Base-by-base conservation (phyloP, 345 rosid genomes). In the Brassica incana region DNA sequence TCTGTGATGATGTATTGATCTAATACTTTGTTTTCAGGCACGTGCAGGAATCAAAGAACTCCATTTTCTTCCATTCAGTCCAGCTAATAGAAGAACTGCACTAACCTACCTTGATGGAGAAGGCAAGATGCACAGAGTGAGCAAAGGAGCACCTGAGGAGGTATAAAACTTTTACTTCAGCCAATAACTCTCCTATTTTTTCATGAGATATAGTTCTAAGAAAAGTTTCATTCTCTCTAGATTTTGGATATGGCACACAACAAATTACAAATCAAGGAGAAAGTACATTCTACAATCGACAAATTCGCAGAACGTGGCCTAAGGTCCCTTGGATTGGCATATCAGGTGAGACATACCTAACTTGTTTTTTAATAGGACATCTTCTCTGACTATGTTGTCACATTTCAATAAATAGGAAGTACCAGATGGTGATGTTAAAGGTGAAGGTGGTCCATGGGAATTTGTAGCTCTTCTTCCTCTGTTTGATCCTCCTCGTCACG, bases 71-170 rank as follows among this genome's bases (percentile, higher is more conserved):
- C 99, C 97, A 27, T 92, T 91, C 72, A 95, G 91, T 86, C 99
- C 95, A 65, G 91, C 99, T 36, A 94, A 95, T 64, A 95, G 93
- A 85, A 89, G 97, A 85, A 95, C 99, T 54, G 94, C 97, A 32
- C 85, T 94, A 27, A 89, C 97, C 5, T 95, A 88, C 88, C 3
- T 85, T 18, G 99, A 92, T 65, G 84, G 80, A 63, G 69, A 78
- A 58, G 92, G 94, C 40, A 86, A 86, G 65, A 88, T 91, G 99
- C 92, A 92, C 67, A 84, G 97, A 64, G 92, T 86, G 64, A 95
- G 97, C 92, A 95, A 95, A 92, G 99, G 99, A 58, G 99, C 99
- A 11, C 99, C 97, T 2, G 97, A 92, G 71, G 94, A 92, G 96
- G 97, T 90, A 54, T 16, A 18, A 67, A 43, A 20, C 52, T 43